Percentiles rank a stretch among this genome's conserved stretches.
Conservation (phyloP, 352 stramenopile genomes). For the Globisporangium yorkense region DNA sequence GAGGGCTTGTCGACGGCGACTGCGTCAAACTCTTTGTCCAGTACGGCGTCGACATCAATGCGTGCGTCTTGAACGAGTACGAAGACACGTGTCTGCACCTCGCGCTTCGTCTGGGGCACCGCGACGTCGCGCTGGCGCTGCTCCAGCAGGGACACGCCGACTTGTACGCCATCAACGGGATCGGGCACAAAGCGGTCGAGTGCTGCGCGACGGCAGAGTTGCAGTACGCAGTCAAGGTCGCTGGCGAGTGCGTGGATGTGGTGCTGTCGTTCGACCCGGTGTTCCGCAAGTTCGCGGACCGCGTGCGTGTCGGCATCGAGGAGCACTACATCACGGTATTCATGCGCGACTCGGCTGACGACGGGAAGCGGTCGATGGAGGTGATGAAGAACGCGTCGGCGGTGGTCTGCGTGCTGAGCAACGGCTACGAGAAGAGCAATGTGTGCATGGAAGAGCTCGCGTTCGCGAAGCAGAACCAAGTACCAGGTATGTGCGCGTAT, state of each 20-base stretch:
- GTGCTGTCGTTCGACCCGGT: constrained; percentile 71
- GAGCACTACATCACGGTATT: constrained; percentile 71
- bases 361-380: constrained; percentile 34
- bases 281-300: constrained; percentile 57
- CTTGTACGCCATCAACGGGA: constrained; percentile 43
- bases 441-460: constrained; percentile 79
- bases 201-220: constrained; percentile 71
- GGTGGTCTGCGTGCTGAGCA: constrained; percentile 66
- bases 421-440: constrained; percentile 51
- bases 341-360: constrained; percentile 47
- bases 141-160: constrained; percentile 51
- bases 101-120: constrained; percentile 50
- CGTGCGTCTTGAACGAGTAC: constrained; percentile 33
- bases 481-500: constrained; percentile 21
- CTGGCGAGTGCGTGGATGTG: constrained; percentile 60
- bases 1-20: constrained; percentile 34
- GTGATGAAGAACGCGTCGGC: constrained; percentile 62
- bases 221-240: constrained; percentile 72
- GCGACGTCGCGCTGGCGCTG: constrained; percentile 54
- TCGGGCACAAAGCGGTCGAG: constrained; percentile 55
- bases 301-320: constrained; percentile 59
- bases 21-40: constrained; percentile 53
- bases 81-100: constrained; percentile 72
- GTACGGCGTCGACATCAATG: constrained; percentile 46
- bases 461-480: constrained; percentile 59